A percentile compares a stretch with the other conserved stretches of the same genome.
Evolutionary conservation across 179 eudicot species (phyloP).

Genomic region (Carnegiea gigantea): DNA sequence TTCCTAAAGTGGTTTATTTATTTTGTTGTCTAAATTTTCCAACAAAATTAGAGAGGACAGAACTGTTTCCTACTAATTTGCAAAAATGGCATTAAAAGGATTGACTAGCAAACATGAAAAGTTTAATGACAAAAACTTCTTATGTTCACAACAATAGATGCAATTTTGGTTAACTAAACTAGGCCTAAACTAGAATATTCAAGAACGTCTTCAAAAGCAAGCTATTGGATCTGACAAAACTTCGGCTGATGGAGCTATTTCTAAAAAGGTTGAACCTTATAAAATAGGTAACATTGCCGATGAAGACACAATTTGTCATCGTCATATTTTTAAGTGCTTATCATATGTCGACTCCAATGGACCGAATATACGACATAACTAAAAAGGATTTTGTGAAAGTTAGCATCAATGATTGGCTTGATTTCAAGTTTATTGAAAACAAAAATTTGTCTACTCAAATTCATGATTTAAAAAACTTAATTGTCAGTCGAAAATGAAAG

Average conservation of each 20-base stretch:
- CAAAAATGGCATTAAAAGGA: too few relatives aligned
- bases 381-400: background rate
- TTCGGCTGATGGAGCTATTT: background rate
- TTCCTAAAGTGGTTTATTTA: too few relatives aligned
- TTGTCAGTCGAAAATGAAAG: background rate
- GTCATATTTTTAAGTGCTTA: background rate
- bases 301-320: background rate
- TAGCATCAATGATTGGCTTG: background rate
- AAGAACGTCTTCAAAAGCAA: background rate
- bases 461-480: background rate
- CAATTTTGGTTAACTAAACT: background rate
- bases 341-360: background rate
- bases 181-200: background rate
- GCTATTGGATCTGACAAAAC: background rate
- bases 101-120: background rate
- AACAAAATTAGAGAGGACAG: too few relatives aligned
- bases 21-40: too few relatives aligned
- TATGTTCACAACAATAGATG: background rate
- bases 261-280: too few relatives aligned
- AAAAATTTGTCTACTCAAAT: background rate
- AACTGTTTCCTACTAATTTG: too few relatives aligned
- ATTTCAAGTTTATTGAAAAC: background rate
- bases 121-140: background rate
- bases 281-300: background rate
- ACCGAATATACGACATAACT: background rate